Base-by-base conservation (phyloP, 345 rosid species). In the Moringa oleifera region DNA sequence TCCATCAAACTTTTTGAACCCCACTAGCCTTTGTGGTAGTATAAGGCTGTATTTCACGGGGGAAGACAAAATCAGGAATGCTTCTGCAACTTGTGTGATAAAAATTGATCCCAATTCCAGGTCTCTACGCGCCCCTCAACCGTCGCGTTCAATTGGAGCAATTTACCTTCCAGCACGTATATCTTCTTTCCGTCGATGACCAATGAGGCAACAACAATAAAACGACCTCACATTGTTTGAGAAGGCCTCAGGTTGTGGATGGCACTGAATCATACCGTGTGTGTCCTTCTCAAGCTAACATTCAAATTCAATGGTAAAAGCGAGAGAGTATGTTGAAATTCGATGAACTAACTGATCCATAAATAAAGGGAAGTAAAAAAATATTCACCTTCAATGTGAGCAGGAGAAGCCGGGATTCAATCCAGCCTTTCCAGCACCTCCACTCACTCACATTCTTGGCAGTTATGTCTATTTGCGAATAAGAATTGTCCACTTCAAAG, bases 61-160 rank as follows among this genome's bases (percentile, higher is more conserved):
- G 60, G 15, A 57, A 57, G 60, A 57, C 47, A 57, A 57, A 57
- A 20, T 25, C 45, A 33, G 60, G 60, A 33, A 57, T 57, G 23
- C 19, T 36, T 57, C 33, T 57, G 46, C 23, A 16, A 2, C 16
- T 28, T 57, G 3, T 57, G 18, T 57, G 46, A 57, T 15, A 18
- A 1, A 57, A 19, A 2, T 7, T 10, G 47, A 57, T 57, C 20
- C 20, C 0, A 46, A 57, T 57, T 31, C 60, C 47, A 28, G 60
- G 47, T 33, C 25, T 55, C 58, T 19, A 7, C 1, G n/a, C 24
- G 36, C 8, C n/a, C 47, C 45, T 33, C 60, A 33, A 57, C 15
- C 1, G 60, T 57, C 0, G 6, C 7, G 23, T 47, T 57, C n/a
- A 57, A 1, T 19, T 57, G 47, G 31, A 57, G n/a, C n/a, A 15